phyloP scores from a whole-genome alignment of 169 alveolate species.

The Cystoisospora suis region DNA sequence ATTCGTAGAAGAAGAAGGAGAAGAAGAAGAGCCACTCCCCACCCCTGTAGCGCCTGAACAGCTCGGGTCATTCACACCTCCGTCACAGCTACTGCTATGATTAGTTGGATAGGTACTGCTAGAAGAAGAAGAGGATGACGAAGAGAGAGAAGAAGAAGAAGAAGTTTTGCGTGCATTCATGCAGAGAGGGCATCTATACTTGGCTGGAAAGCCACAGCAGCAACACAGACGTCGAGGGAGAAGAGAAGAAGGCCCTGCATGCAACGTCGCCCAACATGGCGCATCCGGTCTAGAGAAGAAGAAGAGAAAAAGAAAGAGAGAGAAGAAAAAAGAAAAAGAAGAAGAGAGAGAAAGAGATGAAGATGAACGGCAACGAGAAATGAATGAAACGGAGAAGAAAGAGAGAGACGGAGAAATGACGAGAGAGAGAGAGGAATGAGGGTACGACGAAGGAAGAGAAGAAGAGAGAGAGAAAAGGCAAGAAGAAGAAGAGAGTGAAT shows the following conservation, averaged over 20 bases:
- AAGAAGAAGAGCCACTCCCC: background rate
- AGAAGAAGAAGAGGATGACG: background rate
- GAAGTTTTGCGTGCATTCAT: background rate
- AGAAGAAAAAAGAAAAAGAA: background rate
- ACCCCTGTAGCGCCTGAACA: too few relatives aligned
- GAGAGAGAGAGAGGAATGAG: background rate
- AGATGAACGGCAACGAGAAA: background rate
- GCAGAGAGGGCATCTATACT: slow-evolving; percentile 24
- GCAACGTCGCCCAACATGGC: slow-evolving; percentile 25
- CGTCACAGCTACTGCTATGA: too few relatives aligned
- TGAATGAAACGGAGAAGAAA: background rate
- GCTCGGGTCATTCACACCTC: too few relatives aligned
- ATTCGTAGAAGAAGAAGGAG: background rate
- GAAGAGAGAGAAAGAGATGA: background rate
- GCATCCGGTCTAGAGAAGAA: slow-evolving; percentile 9
- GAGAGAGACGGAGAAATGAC: background rate
- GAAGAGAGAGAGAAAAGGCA: background rate
- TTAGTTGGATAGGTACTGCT: too few relatives aligned
- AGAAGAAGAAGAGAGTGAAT: background rate
- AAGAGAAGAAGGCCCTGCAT: slow-evolving; percentile 10
- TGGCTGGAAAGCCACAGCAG: slow-evolving; percentile 36
- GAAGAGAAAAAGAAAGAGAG: background rate
- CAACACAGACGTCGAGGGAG: slow-evolving; percentile 38
- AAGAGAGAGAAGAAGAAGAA: background rate
- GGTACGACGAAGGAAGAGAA: background rate